These are phyloP conservation scores for Blastomyces percursus DNA, from an alignment of 2,329 filamentous ascomycete genomes.

Conservation along the genomic window DNA sequence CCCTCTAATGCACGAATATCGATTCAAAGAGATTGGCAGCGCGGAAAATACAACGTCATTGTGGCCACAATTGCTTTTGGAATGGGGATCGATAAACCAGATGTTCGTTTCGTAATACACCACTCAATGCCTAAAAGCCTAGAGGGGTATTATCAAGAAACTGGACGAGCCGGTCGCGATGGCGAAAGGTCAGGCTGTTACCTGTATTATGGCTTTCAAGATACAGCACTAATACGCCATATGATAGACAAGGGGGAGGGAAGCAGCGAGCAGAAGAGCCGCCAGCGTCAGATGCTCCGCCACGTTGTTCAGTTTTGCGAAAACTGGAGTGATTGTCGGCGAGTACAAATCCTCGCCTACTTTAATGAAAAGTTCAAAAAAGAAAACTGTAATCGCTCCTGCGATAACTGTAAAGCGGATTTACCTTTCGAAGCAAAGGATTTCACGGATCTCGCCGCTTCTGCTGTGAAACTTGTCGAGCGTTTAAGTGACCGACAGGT, in stretches of 20 bases:
- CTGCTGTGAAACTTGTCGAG: conserved; percentile 59
- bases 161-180: conserved; percentile 85
- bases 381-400: conserved; percentile 60
- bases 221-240: conserved; percentile 60
- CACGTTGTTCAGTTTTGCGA: conserved; percentile 81
- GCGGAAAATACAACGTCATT: conserved; percentile 68
- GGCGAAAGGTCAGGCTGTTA: conserved; percentile 80
- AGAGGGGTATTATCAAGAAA: conserved; percentile 98
- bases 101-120: conserved; percentile 94
- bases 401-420: conserved; percentile 79
- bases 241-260: conserved; percentile 80
- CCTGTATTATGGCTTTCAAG: conserved; percentile 73
- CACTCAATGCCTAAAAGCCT: conserved; percentile 86
- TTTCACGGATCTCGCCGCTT: conserved; percentile 62
- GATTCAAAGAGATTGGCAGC: conserved; percentile 75
- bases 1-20: conserved; percentile 53
- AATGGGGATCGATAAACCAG: conserved; percentile 98
- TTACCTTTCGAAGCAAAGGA: conserved; percentile 62
- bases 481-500: conserved; percentile 30
- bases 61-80: conserved; percentile 98
- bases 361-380: conserved; percentile 76
- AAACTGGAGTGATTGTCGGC: conserved; percentile 75
- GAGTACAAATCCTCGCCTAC: conserved; percentile 81
- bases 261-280: conserved; percentile 64
- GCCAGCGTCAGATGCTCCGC: conserved; percentile 74